Conservation (phyloP, 192 early-diverging fungal genomes). For the Backusella tarrabulga region DNA sequence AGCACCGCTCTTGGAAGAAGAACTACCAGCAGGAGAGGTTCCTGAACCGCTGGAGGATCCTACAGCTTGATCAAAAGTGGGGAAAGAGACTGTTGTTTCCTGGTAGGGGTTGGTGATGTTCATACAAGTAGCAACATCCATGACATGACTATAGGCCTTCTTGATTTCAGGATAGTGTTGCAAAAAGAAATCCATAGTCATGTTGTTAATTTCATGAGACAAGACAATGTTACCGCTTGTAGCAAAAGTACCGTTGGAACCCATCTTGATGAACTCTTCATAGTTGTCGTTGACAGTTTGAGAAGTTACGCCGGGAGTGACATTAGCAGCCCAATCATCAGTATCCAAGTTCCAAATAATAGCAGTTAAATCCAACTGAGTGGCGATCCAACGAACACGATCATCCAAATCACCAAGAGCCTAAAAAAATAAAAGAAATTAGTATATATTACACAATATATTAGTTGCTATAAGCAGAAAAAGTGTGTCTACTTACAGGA, state of each 20-base stretch:
- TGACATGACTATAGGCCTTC: constrained; percentile 34
- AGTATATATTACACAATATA: neutral
- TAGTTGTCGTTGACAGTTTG: constrained; percentile 30
- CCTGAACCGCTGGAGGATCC: neutral
- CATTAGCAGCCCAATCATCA: constrained; percentile 32
- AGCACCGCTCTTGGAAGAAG: constrained; percentile 14
- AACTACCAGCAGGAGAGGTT: neutral
- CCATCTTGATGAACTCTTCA: constrained; percentile 33
- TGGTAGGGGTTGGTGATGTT: constrained; percentile 41
- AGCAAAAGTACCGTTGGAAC: constrained; percentile 34
- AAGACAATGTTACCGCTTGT: constrained; percentile 38
- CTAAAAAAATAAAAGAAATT: constrained; percentile 8
- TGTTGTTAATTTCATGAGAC: constrained; percentile 45
- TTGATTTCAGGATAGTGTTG: constrained; percentile 43
- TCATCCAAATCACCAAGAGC: constrained; percentile 62
- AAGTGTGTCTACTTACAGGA: constrained; percentile 24
- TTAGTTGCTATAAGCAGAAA: neutral
- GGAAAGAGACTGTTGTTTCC: constrained; percentile 29
- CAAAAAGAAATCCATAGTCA: constrained; percentile 41
- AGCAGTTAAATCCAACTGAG: constrained; percentile 44
- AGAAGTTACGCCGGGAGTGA: constrained; percentile 6
- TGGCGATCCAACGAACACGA: constrained; percentile 53
- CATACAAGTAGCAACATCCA: constrained; percentile 39
- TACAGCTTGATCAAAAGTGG: constrained; percentile 13
- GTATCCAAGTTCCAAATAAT: constrained; percentile 42